phyloP scores from a whole-genome alignment of 148 eudicot genomes.

The Suaeda aralocaspica region DNA sequence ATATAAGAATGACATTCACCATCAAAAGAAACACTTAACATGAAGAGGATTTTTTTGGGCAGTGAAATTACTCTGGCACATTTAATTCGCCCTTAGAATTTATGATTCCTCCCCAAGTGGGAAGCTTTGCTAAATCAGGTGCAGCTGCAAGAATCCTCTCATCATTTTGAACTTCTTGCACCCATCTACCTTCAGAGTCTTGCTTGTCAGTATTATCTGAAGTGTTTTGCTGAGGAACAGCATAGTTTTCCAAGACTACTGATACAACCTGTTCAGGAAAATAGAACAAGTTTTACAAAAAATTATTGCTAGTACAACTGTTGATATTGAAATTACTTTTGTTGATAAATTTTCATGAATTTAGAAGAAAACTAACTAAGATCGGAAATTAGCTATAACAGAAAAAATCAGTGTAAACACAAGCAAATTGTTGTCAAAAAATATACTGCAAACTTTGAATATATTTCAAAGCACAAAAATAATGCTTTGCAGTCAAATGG shows the following conservation, averaged over 20 bases:
- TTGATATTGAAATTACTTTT: background rate
- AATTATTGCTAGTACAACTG: conserved; percentile 1
- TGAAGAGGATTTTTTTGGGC: background rate
- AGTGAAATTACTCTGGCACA: conserved; percentile 55
- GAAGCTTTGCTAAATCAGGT: conserved; percentile 42
- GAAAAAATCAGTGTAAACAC: background rate
- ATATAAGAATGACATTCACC: background rate
- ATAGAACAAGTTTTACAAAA: background rate
- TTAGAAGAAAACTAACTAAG: background rate
- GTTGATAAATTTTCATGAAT: background rate
- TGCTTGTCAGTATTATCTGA: conserved; percentile 20
- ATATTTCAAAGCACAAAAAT: background rate
- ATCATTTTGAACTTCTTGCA: conserved; percentile 54
- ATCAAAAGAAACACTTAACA: conserved; percentile 11
- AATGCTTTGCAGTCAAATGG: too few relatives aligned
- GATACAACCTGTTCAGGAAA: conserved; percentile 60
- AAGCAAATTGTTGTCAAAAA: background rate
- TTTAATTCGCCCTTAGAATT: conserved; percentile 68
- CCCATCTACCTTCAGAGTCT: conserved; percentile 39
- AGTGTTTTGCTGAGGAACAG: conserved; percentile 34
- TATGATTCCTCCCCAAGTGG: conserved; percentile 74
- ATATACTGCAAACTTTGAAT: background rate
- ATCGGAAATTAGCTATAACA: background rate
- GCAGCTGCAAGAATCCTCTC: conserved; percentile 50
- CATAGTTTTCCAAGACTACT: conserved; percentile 79